Base-by-base conservation (phyloP, 805 yeast genomes). In the Kuraishia cidri region DNA sequence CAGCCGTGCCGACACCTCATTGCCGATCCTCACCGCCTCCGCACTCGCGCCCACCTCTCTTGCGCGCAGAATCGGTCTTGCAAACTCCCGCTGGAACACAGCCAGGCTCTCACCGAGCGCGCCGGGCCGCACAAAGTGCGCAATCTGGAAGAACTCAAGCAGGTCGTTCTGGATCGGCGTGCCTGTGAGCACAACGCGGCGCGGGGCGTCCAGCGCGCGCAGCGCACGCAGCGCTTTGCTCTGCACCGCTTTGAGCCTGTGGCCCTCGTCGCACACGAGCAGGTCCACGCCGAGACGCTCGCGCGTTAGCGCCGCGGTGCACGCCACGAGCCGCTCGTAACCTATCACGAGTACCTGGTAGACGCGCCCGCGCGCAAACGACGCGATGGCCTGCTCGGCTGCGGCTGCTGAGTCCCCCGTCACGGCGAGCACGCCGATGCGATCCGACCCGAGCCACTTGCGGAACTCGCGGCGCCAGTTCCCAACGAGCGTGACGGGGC, bases 91-190 rank as follows among this genome's bases (percentile, higher is more conserved):
- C 44, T 79, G 83, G 48, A 83, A 72, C 2, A 59, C 53, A 16
- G 69, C 61, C 36, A 70, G 68, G 1, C 64, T 58, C 33, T 43
- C 52, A 0, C 95, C 95, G 17, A 92, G 59, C 1, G 82, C 59
- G 0, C 88, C 90, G 0, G 96, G 96, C 46, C 86, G 87, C 9
- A 86, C 61, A 49, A 90, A 90, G 47, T 86, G 81, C 5, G 80
- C 72, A 45, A 92, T 74, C 7, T 81, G 78, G 54, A 63, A 85
- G 50, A 84, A 90, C 50, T 92, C 98, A 3, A 59, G 60, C 30
- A 92, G 66, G 52, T 92, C 95, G 55, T 92, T 92, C 50, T 92
- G 98, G 23, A 92, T 85, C 0, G 95, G 96, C 0, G 96, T 86
- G 0, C 96, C 98, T 0, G 95, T 75, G 5, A 92, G 58, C 4